A percentile compares a stretch with the other conserved stretches of the same genome.
These are phyloP conservation scores for Phytophthora constricta DNA, from an alignment of 352 stramenopile species.

Conservation along the genomic window DNA sequence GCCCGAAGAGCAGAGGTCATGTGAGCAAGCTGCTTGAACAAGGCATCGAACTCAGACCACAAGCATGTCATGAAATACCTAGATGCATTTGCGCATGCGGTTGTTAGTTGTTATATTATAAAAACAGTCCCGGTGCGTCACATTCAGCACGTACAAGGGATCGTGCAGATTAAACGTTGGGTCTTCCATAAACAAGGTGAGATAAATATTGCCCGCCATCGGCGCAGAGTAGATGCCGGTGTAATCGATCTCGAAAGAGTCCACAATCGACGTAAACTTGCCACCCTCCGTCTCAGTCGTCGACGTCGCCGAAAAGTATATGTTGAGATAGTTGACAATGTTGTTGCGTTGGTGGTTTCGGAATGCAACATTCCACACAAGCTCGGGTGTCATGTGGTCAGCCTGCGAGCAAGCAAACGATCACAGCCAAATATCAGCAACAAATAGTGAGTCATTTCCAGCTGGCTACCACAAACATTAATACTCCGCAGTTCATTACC, in stretches of 20 bases:
- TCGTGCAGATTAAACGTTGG: conserved; percentile 93
- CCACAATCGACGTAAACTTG: conserved; percentile 49
- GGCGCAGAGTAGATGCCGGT: conserved; percentile 70
- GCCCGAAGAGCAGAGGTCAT: conserved; percentile 67
- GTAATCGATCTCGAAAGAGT: conserved; percentile 81
- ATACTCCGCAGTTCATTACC: conserved; percentile 32
- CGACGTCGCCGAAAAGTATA: conserved; percentile 70
- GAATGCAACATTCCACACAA: conserved; percentile 94
- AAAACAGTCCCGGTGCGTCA: neutral
- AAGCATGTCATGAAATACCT: conserved; percentile 84
- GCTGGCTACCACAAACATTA: too few species aligned
- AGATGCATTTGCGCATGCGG: neutral
- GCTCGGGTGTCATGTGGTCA: conserved; percentile 93
- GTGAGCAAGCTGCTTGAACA: conserved; percentile 72
- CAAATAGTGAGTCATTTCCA: too few species aligned
- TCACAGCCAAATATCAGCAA: conserved; percentile 2
- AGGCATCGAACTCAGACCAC: conserved; percentile 80
- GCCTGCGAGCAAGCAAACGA: conserved; percentile 61
- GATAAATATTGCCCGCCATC: conserved; percentile 89
- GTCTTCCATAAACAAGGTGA: conserved; percentile 93
- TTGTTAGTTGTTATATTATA: too few species aligned
- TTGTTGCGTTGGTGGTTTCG: conserved; percentile 81
- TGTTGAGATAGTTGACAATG: conserved; percentile 78
- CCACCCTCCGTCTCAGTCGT: conserved; percentile 48
- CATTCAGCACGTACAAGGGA: conserved; percentile 67